Evolutionary conservation across 306 rosid genomes (phyloP).

Genomic region (Fragaria ananassa): DNA sequence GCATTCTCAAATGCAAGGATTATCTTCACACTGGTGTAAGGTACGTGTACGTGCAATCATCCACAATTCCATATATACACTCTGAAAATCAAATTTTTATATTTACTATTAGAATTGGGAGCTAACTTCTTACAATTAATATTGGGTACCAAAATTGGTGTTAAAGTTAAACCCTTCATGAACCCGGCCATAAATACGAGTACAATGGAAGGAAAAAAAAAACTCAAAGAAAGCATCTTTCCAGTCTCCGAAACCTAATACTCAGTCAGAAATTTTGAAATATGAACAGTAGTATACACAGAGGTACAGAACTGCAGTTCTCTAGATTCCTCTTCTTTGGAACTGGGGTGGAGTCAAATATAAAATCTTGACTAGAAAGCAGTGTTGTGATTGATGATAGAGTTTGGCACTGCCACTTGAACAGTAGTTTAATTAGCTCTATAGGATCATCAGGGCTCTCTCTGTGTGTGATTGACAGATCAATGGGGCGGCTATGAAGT

Average conservation of each 20-base stretch:
- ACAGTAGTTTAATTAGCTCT: background rate
- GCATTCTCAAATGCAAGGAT: background rate
- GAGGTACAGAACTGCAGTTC: background rate
- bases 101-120: no score
- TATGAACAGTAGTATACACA: background rate
- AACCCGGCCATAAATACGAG: no score
- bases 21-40: background rate
- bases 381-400: constrained; percentile 1
- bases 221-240: background rate
- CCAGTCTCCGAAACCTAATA: background rate
- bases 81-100: no score
- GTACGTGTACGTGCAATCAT: background rate
- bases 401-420: constrained; percentile 9
- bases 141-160: no score
- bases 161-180: no score
- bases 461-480: constrained; percentile 3
- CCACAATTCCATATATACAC: no score
- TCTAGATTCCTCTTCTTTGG: background rate
- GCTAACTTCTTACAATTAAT: no score
- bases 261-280: background rate
- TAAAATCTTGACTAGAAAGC: constrained; percentile 2
- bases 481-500: constrained; percentile 20
- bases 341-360: constrained; percentile 1
- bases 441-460: background rate
- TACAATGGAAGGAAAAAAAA: background rate